These are phyloP conservation scores for Leucaena leucocephala DNA, from an alignment of 306 rosid species.

Conservation along the genomic window DNA sequence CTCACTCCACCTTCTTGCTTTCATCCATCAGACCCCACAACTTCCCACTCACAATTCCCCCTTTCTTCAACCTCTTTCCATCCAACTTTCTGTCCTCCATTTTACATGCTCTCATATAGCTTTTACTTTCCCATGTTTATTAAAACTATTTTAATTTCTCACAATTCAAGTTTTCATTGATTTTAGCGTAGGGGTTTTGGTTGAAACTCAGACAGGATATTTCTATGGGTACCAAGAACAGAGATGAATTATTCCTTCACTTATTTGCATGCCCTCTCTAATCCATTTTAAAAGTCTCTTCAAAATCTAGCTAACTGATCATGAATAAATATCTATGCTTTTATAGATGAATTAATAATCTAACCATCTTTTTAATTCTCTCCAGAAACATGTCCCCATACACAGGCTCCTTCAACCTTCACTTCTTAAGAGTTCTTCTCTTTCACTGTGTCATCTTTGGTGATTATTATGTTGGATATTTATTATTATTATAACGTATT, in stretches of 20 bases:
- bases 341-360: neutral
- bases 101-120: neutral
- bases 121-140: neutral
- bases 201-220: neutral
- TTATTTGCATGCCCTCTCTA: neutral
- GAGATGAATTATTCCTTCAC: neutral
- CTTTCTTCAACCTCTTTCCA: neutral
- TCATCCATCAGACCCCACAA: conserved; percentile 1
- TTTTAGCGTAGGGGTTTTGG: neutral
- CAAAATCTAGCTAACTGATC: neutral
- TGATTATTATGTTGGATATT: too few species aligned
- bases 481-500: too few species aligned
- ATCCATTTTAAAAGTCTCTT: neutral
- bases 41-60: neutral
- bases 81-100: neutral
- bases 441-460: neutral
- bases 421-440: neutral
- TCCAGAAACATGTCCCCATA: neutral
- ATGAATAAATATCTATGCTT: neutral
- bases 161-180: neutral
- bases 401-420: neutral
- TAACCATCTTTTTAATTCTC: neutral
- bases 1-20: neutral
- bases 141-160: neutral
- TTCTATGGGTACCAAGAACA: neutral